Percentiles rank a stretch among this genome's conserved stretches.
Conservation (phyloP, 305 asterid species). For the Fraxinus angustifolia region DNA sequence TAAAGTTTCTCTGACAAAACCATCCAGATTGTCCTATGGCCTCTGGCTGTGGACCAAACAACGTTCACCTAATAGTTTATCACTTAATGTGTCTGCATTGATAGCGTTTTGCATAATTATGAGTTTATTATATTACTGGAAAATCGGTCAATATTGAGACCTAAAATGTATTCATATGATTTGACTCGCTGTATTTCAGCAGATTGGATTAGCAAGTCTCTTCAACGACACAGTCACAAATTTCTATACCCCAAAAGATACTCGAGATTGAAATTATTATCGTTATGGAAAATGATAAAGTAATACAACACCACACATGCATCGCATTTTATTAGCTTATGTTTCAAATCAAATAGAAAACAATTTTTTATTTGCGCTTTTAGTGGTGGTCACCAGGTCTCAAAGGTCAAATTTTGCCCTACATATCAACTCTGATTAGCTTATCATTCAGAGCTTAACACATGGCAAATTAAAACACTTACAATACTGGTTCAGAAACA, state of each 20-base stretch:
- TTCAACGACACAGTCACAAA: not conserved
- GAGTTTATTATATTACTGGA: not conserved
- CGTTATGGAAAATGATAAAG: conserved; percentile 7
- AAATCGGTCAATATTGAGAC: not conserved
- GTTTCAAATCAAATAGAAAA: not conserved
- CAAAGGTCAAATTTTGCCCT: not conserved
- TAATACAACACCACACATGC: not conserved
- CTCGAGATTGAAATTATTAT: not conserved
- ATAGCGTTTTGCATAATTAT: not conserved
- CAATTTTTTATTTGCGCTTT: not conserved
- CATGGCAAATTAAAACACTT: not conserved
- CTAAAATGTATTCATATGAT: not conserved
- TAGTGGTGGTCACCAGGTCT: not conserved
- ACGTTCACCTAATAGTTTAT: not conserved
- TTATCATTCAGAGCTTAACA: not conserved
- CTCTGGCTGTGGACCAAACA: not conserved
- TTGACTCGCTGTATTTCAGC: not conserved
- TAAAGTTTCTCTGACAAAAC: not conserved
- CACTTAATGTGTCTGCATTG: not conserved
- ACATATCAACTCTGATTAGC: not conserved
- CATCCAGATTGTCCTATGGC: not conserved
- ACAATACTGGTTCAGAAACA: not conserved
- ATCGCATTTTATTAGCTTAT: not conserved
- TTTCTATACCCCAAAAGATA: not conserved
- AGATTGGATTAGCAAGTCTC: not conserved